phyloP scores from a whole-genome alignment of 192 early-diverging fungal species.

The Lobosporangium transversale region DNA sequence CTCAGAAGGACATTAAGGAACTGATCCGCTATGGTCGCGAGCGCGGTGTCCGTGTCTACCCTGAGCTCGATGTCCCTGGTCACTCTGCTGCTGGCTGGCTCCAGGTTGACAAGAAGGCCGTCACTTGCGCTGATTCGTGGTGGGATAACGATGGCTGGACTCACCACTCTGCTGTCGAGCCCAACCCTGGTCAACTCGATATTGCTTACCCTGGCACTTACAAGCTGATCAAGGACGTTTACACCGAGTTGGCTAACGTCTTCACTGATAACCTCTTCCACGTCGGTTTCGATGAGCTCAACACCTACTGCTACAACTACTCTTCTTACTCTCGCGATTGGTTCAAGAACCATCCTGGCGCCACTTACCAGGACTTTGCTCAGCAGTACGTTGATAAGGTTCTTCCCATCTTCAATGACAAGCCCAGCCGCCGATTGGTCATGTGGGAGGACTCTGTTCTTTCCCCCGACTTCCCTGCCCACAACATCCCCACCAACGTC shows the following conservation, averaged over 20 bases:
- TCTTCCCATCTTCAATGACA: slow-evolving; percentile 56
- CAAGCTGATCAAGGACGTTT: slow-evolving; percentile 65
- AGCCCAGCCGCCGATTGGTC: slow-evolving; percentile 63
- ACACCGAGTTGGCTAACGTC: slow-evolving; percentile 64
- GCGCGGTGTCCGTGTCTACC: slow-evolving; percentile 83
- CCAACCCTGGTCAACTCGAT: slow-evolving; percentile 86
- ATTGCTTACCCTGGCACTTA: slow-evolving; percentile 68
- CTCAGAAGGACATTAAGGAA: slow-evolving; percentile 68
- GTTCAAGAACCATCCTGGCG: slow-evolving; percentile 40
- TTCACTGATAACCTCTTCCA: slow-evolving; percentile 78
- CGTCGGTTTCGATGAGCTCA: slow-evolving; percentile 82
- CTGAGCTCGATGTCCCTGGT: slow-evolving; percentile 91
- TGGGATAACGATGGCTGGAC: slow-evolving; percentile 68
- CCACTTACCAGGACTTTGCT: slow-evolving; percentile 52
- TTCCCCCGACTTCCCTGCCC: slow-evolving; percentile 46
- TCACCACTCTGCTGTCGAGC: slow-evolving; percentile 69
- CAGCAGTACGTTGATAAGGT: slow-evolving; percentile 65
- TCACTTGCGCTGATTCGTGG: slow-evolving; percentile 70
- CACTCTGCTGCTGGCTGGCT: slow-evolving; percentile 67
- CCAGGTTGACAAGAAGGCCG: slow-evolving; percentile 65
- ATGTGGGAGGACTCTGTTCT: slow-evolving; percentile 80
- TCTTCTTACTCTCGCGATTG: slow-evolving; percentile 53
- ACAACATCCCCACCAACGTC: slow-evolving; percentile 63
- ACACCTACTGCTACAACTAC: slow-evolving; percentile 72
- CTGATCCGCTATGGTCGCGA: slow-evolving; percentile 76